Evolutionary conservation across 306 rosid genomes (phyloP).

Genomic region (Dalbergia oliveri): DNA sequence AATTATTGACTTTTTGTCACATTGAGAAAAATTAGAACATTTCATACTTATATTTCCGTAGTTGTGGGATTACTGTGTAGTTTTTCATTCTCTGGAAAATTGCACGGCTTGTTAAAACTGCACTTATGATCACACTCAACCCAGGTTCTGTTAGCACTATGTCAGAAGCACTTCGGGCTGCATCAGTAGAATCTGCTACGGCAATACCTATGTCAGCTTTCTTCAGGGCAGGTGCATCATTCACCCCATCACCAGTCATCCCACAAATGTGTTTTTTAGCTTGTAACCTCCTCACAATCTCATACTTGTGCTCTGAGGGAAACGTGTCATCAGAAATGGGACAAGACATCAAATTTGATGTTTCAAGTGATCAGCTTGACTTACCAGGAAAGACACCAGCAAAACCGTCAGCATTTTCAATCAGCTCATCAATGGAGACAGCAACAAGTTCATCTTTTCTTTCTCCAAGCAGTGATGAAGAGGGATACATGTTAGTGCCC

Average conservation of each 20-base stretch:
- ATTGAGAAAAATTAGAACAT: slow-evolving; percentile 1
- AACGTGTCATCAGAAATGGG: slow-evolving; percentile 10
- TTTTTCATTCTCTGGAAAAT: slow-evolving; percentile 85
- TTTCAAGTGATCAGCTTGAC: slow-evolving; percentile 18
- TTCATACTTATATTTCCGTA: background rate
- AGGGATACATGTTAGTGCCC: slow-evolving; percentile 89
- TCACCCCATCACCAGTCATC: slow-evolving; percentile 90
- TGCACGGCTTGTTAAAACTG: slow-evolving; percentile 81
- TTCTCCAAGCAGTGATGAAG: slow-evolving; percentile 77
- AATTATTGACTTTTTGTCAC: slow-evolving; percentile 26
- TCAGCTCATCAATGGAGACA: slow-evolving; percentile 73
- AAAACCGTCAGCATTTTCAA: slow-evolving; percentile 87
- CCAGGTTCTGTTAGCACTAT: slow-evolving; percentile 85
- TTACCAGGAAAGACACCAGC: slow-evolving; percentile 88
- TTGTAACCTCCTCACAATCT: slow-evolving; percentile 79
- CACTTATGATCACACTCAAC: slow-evolving; percentile 81
- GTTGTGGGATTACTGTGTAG: slow-evolving; percentile 64
- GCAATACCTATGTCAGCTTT: slow-evolving; percentile 88
- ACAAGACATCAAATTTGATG: background rate
- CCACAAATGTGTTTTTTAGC: slow-evolving; percentile 78
- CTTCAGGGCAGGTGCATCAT: slow-evolving; percentile 84
- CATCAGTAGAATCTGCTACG: slow-evolving; percentile 80
- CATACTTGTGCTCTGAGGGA: slow-evolving; percentile 75
- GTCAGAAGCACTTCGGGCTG: slow-evolving; percentile 81
- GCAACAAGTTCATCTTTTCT: slow-evolving; percentile 51